Base-by-base conservation (phyloP, 768 basidiomycete species). In the Tricholoma sp. region DNA sequence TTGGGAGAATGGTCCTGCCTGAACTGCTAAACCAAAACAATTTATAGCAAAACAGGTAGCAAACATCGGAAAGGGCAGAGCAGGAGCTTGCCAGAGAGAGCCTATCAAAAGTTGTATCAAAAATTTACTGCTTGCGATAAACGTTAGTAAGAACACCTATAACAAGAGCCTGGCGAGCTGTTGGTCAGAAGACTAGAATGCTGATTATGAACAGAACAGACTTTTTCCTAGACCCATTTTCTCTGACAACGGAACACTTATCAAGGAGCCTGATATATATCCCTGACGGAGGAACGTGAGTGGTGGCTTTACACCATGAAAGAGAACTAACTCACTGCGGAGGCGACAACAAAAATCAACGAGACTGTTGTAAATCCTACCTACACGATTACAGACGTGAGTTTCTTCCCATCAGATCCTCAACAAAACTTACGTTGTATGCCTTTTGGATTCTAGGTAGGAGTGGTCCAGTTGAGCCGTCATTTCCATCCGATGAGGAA, bases 401-500 rank as follows among this genome's bases (percentile, higher is more conserved):
- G 24, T 24, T 24, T 24, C 1, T 24, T 24, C 4, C 24, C 24
- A 24, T 24, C 24, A 24, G 24, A 24, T 24, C 1, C 24, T 24
- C 24, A 2, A 4, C 24, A 24, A 24, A 24, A 24, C 24, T 2
- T 24, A 24, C 24, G 24, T 24, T 24, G 24, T 24, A 24, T 4
- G 24, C 15, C 4, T 11, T 66, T 66, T 89, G 89, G 42, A 93
- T 84, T 10, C 82, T 76, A 1, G 88, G 89, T 3, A 93, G 68
- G 20, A 94, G 70, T 1, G 91, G 89, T 1, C 91, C 91, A 10
- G 82, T 80, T 0, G 84, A 79, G 15, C 84, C 86, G 66, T 91
- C 90, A 62, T 86, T n/a, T 89, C 88, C 89, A 92, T 13, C 91
- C 91, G 12, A 77, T 77, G 3, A 89, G 68, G 57, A 85, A 84